Percentiles rank a stretch among this genome's conserved stretches.
Evolutionary conservation across 1,139 yeast species (phyloP).

Genomic region (Geotrichum aggregatum): DNA sequence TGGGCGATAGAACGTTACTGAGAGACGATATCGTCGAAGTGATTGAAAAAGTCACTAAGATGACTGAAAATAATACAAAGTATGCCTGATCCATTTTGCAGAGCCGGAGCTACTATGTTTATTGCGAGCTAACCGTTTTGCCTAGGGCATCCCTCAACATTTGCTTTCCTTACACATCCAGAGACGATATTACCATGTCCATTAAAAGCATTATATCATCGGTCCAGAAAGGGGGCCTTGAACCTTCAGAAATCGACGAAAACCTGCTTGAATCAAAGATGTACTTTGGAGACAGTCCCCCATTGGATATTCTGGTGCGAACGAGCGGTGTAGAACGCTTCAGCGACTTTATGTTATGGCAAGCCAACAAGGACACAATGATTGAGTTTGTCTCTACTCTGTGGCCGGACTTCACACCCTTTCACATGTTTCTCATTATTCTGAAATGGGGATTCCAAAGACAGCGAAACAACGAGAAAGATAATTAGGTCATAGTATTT

Average conservation of each 20-base stretch:
- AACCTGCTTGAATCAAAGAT: conserved; percentile 49
- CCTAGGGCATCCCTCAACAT: conserved; percentile 71
- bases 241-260: conserved; percentile 44
- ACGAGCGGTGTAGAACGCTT: conserved; percentile 84
- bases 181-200: conserved; percentile 82
- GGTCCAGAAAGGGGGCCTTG: conserved; percentile 34
- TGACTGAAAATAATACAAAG: conserved; percentile 56
- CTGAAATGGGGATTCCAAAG: conserved; percentile 42
- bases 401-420: conserved; percentile 84
- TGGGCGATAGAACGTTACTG: conserved; percentile 68
- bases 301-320: conserved; percentile 75
- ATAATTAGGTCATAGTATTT: not conserved
- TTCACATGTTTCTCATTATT: conserved; percentile 53
- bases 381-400: conserved; percentile 69
- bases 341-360: conserved; percentile 90
- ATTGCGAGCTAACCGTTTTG: not conserved
- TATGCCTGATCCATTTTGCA: conserved; percentile 17
- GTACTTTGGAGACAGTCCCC: conserved; percentile 67
- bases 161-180: conserved; percentile 91
- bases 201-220: conserved; percentile 51
- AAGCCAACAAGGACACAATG: conserved; percentile 25
- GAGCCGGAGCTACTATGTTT: not conserved
- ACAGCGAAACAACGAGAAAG: conserved; percentile 3
- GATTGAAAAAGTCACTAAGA: conserved; percentile 59
- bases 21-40: conserved; percentile 66